Conservation (phyloP, 495 filamentous ascomycete species). For the Cairneyella variabilis region DNA sequence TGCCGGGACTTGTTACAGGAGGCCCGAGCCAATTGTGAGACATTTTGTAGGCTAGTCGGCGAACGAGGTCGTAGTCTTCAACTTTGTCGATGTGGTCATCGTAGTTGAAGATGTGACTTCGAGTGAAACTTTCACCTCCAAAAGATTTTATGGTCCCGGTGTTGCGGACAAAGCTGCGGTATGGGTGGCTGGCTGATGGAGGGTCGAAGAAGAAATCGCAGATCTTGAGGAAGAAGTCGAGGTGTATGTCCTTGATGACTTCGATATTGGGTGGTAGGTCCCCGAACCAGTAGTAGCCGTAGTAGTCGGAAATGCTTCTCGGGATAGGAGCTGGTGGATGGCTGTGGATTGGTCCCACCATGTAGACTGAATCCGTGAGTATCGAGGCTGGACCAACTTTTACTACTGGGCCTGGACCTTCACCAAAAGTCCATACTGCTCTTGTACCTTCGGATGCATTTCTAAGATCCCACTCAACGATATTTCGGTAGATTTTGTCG, state of each 20-base stretch:
- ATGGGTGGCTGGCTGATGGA: slow-evolving; percentile 3
- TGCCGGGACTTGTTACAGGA: neutral
- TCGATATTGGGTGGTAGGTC: slow-evolving; percentile 13
- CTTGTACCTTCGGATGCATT: slow-evolving; percentile 13
- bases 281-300: slow-evolving; percentile 21
- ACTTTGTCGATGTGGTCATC: slow-evolving; percentile 10
- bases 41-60: slow-evolving; percentile 15
- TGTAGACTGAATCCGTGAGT: slow-evolving; percentile 20
- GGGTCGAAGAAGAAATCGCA: slow-evolving; percentile 15
- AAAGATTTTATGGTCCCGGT: neutral
- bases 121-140: slow-evolving; percentile 7
- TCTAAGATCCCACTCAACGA: slow-evolving; percentile 21
- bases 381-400: slow-evolving; percentile 14
- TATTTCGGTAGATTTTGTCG: slow-evolving; percentile 7
- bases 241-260: slow-evolving; percentile 17
- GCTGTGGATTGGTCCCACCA: slow-evolving; percentile 20
- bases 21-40: slow-evolving; percentile 12
- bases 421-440: slow-evolving; percentile 24
- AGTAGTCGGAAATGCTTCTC: slow-evolving; percentile 10
- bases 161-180: slow-evolving; percentile 12
- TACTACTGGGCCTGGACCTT: slow-evolving; percentile 17
- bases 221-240: slow-evolving; percentile 14
- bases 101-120: slow-evolving; percentile 18
- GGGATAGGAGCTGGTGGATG: neutral
- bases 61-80: slow-evolving; percentile 14